These are phyloP conservation scores for Nicotiana tabacum DNA, from an alignment of 257 asterid genomes.

Conservation along the genomic window DNA sequence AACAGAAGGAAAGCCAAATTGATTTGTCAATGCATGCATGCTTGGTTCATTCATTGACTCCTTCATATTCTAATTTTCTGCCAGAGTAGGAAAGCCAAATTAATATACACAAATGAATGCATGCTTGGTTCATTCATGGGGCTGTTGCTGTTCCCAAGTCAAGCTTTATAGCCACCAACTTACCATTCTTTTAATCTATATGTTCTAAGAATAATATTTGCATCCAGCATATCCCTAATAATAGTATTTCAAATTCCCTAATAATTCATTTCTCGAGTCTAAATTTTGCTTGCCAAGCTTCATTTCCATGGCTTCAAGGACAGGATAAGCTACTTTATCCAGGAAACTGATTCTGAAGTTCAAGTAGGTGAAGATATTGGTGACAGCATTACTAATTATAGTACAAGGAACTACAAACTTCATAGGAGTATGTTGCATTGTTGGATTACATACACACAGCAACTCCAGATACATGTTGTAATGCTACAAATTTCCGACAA, in stretches of 20 bases:
- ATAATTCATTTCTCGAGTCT: not conserved
- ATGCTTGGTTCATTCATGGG: not conserved
- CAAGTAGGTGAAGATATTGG: not conserved
- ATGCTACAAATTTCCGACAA: not conserved
- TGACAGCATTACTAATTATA: not conserved
- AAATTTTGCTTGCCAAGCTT: not conserved
- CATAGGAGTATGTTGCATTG: not conserved
- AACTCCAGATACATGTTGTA: not conserved
- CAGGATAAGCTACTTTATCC: not conserved
- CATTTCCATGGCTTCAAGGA: not conserved
- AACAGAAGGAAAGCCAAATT: too few relatives aligned
- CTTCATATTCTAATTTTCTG: too few relatives aligned
- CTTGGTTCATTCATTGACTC: too few relatives aligned
- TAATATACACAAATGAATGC: not conserved
- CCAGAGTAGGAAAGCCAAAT: too few relatives aligned
- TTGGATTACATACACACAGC: slow-evolving; percentile 2
- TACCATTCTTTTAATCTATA: too few relatives aligned
- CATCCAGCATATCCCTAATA: not conserved
- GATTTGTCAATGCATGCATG: too few relatives aligned
- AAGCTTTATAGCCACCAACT: not conserved
- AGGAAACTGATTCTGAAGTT: not conserved
- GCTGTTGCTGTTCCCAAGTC: not conserved
- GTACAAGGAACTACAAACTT: not conserved
- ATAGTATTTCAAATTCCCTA: not conserved
- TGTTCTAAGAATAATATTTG: not conserved